A percentile compares a stretch with the other conserved stretches of the same genome.
Evolutionary conservation across 331 rosid genomes (phyloP).

Genomic region (Phaseolus coccineus): DNA sequence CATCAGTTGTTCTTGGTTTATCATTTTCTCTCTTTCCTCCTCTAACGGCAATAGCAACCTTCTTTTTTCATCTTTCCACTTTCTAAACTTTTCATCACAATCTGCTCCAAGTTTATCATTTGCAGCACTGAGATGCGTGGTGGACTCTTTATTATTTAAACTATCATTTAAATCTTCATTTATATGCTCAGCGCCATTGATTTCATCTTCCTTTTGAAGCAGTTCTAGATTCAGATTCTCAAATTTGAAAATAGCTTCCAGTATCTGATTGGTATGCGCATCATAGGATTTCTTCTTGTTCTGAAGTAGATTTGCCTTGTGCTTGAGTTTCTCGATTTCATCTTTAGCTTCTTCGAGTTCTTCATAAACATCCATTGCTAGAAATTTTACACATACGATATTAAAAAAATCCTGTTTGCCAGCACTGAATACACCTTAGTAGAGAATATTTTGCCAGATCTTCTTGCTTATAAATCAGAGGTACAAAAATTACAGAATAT

Average conservation of each 20-base stretch:
- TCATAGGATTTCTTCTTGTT: constrained; percentile 60
- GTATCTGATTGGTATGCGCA: constrained; percentile 52
- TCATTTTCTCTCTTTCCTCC: constrained; percentile 56
- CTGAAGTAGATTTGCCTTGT: constrained; percentile 56
- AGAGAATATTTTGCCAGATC: too few relatives aligned
- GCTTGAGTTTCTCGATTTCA: constrained; percentile 67
- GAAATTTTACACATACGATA: constrained; percentile 22
- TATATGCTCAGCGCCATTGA: constrained; percentile 42
- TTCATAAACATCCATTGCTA: constrained; percentile 63
- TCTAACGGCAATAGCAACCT: constrained; percentile 53
- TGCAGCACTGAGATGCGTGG: constrained; percentile 59
- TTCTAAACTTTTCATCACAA: constrained; percentile 50
- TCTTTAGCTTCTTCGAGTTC: constrained; percentile 72
- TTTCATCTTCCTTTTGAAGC: constrained; percentile 56
- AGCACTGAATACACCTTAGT: neutral
- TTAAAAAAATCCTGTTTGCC: constrained; percentile 42
- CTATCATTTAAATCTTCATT: constrained; percentile 50
- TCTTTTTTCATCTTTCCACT: constrained; percentile 59
- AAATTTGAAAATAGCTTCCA: constrained; percentile 56
- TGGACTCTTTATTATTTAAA: constrained; percentile 55
- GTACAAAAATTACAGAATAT: too few relatives aligned
- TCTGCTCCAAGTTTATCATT: constrained; percentile 60
- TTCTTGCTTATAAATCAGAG: too few relatives aligned
- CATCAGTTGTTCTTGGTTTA: constrained; percentile 57
- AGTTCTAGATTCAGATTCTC: constrained; percentile 68